Evolutionary conservation across 176 grass and related monocot species (phyloP).

Genomic region (Zoysia pacifica): DNA sequence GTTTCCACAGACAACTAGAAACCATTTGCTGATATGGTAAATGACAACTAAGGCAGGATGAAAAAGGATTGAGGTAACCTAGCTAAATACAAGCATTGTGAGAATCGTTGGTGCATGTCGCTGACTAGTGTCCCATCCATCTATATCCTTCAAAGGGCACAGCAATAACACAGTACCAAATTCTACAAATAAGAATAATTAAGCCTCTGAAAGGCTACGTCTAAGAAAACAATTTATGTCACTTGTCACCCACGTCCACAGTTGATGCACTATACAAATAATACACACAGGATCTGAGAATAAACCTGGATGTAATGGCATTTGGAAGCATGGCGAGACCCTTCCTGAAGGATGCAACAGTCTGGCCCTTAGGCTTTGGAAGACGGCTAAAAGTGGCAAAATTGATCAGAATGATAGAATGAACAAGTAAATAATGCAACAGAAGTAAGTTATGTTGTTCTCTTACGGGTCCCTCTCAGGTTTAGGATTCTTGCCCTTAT

Average conservation of each 20-base stretch:
- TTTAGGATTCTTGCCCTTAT: conserved; percentile 63
- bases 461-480: conserved; percentile 74
- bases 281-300: conserved; percentile 21
- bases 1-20: background rate
- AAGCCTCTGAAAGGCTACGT: background rate
- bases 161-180: background rate
- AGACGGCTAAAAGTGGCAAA: conserved; percentile 52
- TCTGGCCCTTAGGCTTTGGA: conserved; percentile 87
- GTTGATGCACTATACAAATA: background rate
- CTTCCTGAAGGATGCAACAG: conserved; percentile 93
- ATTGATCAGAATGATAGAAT: conserved; percentile 16
- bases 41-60: background rate
- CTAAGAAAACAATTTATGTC: background rate
- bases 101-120: background rate
- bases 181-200: background rate
- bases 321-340: conserved; percentile 87
- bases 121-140: background rate
- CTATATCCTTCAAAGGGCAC: background rate
- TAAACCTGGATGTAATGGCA: conserved; percentile 83
- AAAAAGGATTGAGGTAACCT: background rate
- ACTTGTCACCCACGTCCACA: background rate
- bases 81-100: background rate
- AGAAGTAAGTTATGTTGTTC: conserved; percentile 8
- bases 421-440: background rate
- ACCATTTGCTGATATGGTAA: background rate